These are phyloP conservation scores for Pestalotiopsis sp. DNA, from an alignment of 2,329 filamentous ascomycete genomes.

Conservation along the genomic window DNA sequence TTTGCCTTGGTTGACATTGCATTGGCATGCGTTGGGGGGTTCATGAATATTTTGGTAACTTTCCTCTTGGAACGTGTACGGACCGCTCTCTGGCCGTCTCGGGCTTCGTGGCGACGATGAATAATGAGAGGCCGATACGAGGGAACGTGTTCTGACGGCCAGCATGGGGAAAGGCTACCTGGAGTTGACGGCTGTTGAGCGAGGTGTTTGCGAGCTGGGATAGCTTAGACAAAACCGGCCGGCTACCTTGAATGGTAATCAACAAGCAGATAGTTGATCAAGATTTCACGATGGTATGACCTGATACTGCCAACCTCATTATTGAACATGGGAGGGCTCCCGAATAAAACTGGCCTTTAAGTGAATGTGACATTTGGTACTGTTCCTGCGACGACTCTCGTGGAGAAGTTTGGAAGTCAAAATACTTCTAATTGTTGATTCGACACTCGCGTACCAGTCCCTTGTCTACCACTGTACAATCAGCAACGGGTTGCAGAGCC, in stretches of 20 bases:
- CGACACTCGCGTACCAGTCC: too few species aligned
- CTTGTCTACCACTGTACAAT: too few species aligned
- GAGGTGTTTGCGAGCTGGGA: constrained; percentile 6
- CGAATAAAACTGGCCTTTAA: too few species aligned
- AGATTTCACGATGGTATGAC: background rate
- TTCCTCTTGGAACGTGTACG: background rate
- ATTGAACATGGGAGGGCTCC: background rate
- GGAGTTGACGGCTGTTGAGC: constrained; percentile 6
- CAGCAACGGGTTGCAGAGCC: too few species aligned
- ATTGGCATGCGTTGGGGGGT: constrained; percentile 1
- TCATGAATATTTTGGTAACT: background rate
- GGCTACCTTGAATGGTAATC: background rate
- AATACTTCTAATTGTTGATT: too few species aligned
- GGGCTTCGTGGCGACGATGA: background rate
- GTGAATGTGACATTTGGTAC: background rate
- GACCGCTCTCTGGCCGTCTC: background rate
- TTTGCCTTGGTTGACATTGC: constrained; percentile 11
- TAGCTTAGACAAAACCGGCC: constrained; percentile 1
- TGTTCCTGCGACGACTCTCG: too few species aligned
- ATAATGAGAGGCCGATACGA: background rate
- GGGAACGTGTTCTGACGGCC: background rate
- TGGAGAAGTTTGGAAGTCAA: too few species aligned
- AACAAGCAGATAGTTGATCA: constrained; percentile 6
- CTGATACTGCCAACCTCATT: background rate
- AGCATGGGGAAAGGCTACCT: background rate